A percentile compares a stretch with the other conserved stretches of the same genome.
phyloP scores from a whole-genome alignment of 495 filamentous ascomycete genomes.

The Hypoxylon cercidicola region DNA sequence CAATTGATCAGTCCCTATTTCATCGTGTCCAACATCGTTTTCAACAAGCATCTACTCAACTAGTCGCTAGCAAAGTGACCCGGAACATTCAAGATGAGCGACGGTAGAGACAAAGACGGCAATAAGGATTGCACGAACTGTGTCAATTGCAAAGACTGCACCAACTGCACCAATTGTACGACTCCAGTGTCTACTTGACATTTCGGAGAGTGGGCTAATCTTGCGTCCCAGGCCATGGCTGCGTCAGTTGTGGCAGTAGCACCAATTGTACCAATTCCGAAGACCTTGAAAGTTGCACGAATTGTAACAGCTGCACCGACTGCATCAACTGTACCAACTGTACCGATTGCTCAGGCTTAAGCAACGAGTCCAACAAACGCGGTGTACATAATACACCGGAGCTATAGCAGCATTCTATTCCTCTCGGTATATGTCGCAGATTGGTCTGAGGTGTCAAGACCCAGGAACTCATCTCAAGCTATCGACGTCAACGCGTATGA shows the following conservation, averaged over 20 bases:
- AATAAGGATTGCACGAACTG: conserved; percentile 9
- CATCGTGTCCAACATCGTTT: background rate
- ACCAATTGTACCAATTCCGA: conserved; percentile 2
- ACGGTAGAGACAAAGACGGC: conserved; percentile 6
- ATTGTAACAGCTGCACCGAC: conserved; percentile 2
- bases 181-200: background rate
- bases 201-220: background rate
- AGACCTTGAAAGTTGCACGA: conserved; percentile 1
- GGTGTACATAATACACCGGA: conserved; percentile 5
- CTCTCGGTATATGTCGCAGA: background rate
- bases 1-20: background rate
- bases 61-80: background rate
- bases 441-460: background rate
- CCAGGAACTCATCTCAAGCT: too few relatives aligned
- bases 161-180: conserved; percentile 8
- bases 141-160: conserved; percentile 3
- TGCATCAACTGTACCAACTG: conserved; percentile 7
- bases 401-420: background rate
- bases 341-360: conserved; percentile 7
- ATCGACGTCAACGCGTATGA: too few relatives aligned
- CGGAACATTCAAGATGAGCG: conserved; percentile 2
- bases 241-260: conserved; percentile 5
- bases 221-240: background rate
- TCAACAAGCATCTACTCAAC: background rate
- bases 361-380: conserved; percentile 6